Conservation (phyloP, 805 yeast species). For the Ogataea pilisensis region DNA sequence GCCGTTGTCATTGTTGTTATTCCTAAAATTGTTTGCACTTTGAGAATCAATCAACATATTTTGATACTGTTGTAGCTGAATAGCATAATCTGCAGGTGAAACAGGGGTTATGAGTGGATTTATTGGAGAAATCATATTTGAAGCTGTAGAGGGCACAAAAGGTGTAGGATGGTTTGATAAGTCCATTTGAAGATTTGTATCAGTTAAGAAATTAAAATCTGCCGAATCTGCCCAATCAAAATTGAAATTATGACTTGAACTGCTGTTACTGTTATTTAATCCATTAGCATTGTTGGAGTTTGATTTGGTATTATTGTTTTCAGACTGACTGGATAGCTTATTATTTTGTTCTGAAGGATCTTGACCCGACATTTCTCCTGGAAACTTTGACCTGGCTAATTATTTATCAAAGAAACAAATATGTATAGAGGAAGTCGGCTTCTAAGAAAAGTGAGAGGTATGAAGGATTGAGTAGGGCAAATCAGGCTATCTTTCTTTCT, state of each 20-base stretch:
- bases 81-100: conserved; percentile 29
- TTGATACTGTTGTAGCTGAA: conserved; percentile 33
- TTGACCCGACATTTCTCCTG: not conserved
- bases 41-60: conserved; percentile 29
- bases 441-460: too few relatives aligned
- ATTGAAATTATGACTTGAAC: conserved; percentile 7
- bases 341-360: not conserved
- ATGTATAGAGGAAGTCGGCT: too few relatives aligned
- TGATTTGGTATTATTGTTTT: too few relatives aligned
- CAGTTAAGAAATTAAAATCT: conserved; percentile 25
- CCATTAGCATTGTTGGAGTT: not conserved
- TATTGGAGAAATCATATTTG: conserved; percentile 25
- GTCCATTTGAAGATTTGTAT: conserved; percentile 16
- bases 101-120: conserved; percentile 18
- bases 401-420: too few relatives aligned
- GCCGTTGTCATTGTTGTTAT: not conserved
- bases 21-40: conserved; percentile 16
- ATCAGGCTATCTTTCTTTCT: too few relatives aligned
- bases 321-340: not conserved
- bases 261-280: not conserved
- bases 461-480: too few relatives aligned
- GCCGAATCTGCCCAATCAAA: conserved; percentile 31
- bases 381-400: not conserved
- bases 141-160: conserved; percentile 11
- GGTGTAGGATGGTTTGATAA: conserved; percentile 13